Evolutionary conservation across 2,329 filamentous ascomycete species (phyloP).

Genomic region (Colletotrichum trifolii): DNA sequence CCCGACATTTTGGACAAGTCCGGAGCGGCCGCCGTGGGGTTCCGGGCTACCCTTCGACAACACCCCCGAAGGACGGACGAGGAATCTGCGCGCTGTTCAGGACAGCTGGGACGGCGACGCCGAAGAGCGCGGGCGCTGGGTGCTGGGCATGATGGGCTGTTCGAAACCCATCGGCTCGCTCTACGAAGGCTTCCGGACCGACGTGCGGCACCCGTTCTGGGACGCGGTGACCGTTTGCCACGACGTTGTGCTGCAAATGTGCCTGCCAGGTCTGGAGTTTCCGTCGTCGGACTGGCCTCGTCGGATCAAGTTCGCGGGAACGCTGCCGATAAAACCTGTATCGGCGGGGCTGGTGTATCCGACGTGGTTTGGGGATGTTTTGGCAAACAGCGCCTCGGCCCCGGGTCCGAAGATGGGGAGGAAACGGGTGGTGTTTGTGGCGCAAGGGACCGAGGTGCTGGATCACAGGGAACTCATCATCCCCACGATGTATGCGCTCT

Average conservation of each 20-base stretch:
- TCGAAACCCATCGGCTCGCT: background rate
- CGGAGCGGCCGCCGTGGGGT: constrained; percentile 21
- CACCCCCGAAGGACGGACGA: background rate
- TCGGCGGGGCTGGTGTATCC: constrained; percentile 48
- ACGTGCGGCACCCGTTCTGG: constrained; percentile 15
- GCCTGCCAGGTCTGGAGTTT: constrained; percentile 50
- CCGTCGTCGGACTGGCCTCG: constrained; percentile 47
- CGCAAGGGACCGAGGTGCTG: constrained; percentile 57
- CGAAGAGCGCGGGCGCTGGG: constrained; percentile 17
- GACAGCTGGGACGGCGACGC: background rate
- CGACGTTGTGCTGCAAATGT: constrained; percentile 50
- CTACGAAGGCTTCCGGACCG: background rate
- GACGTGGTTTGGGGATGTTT: constrained; percentile 58
- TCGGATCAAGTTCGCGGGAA: constrained; percentile 57
- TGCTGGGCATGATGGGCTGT: constrained; percentile 18
- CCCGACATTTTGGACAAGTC: constrained; percentile 16
- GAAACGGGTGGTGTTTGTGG: constrained; percentile 56
- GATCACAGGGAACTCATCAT: constrained; percentile 55
- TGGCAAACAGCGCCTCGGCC: constrained; percentile 31
- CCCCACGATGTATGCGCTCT: constrained; percentile 56
- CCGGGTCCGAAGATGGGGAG: constrained; percentile 14
- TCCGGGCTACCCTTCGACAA: constrained; percentile 12
- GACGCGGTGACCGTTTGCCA: constrained; percentile 36
- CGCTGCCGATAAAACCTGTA: constrained; percentile 47
- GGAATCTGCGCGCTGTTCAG: background rate